phyloP scores from a whole-genome alignment of 1,284 basidiomycete species.

The Boletus mariae region DNA sequence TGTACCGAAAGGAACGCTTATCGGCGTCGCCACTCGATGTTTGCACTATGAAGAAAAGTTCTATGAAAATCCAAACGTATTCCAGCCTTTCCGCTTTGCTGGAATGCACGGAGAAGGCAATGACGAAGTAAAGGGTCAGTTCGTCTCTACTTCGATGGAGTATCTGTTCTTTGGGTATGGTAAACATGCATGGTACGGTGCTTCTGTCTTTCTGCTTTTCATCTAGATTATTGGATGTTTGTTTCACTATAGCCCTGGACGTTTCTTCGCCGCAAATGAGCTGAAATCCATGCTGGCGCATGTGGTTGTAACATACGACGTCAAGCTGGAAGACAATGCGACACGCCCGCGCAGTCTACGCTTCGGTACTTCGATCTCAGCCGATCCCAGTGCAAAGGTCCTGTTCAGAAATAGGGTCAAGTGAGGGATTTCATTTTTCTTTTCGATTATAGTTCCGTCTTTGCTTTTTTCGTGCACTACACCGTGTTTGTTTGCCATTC shows the following conservation, averaged over 20 bases:
- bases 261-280: conserved; percentile 17
- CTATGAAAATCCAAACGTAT: conserved; percentile 26
- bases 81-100: conserved; percentile 36
- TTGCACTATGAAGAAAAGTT: conserved; percentile 26
- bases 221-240: neutral
- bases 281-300: conserved; percentile 33
- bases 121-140: conserved; percentile 2
- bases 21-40: conserved; percentile 23
- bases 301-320: conserved; percentile 29
- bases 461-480: too few species aligned
- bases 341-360: neutral
- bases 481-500: too few species aligned
- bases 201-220: neutral
- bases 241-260: conserved; percentile 9
- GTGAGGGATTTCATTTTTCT: neutral
- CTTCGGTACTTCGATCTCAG: neutral
- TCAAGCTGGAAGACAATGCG: conserved; percentile 27
- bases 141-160: conserved; percentile 10
- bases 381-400: neutral
- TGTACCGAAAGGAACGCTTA: conserved; percentile 35
- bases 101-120: conserved; percentile 12
- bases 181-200: conserved; percentile 16
- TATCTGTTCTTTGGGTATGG: conserved; percentile 22
- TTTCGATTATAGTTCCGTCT: neutral
- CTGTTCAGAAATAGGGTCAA: neutral